Percentiles rank a stretch among this genome's conserved stretches.
These are phyloP conservation scores for Penicillium sp. DNA, from an alignment of 2,329 filamentous ascomycete genomes.

Conservation along the genomic window DNA sequence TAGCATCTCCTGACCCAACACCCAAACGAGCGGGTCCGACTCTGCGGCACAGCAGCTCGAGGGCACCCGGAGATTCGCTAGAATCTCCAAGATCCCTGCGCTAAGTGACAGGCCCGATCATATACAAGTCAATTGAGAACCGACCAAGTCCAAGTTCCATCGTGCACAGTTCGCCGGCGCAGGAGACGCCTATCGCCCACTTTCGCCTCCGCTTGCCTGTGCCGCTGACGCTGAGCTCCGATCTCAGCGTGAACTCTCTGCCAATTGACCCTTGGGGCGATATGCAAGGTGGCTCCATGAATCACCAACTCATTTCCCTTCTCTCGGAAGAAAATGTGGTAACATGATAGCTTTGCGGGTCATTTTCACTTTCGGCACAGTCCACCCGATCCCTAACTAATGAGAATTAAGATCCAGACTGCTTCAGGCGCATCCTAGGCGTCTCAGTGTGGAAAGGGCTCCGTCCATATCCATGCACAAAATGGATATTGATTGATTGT, in stretches of 20 bases:
- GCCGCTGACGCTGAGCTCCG: not conserved
- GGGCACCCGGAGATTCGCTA: slow-evolving; percentile 16
- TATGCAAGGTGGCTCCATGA: slow-evolving; percentile 22
- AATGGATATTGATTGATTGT: too few relatives aligned
- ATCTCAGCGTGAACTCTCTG: not conserved
- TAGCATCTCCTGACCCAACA: slow-evolving; percentile 19
- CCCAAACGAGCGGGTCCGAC: slow-evolving; percentile 18
- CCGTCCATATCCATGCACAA: too few relatives aligned
- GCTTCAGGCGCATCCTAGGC: too few relatives aligned
- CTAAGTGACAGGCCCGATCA: slow-evolving; percentile 13
- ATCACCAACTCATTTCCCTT: slow-evolving; percentile 23
- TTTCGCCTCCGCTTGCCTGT: slow-evolving; percentile 6
- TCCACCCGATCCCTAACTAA: not conserved
- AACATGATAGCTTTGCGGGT: not conserved
- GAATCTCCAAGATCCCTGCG: slow-evolving; percentile 11
- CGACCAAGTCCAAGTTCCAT: not conserved
- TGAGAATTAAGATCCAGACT: too few relatives aligned
- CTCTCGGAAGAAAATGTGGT: not conserved
- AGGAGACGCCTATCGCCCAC: slow-evolving; percentile 2
- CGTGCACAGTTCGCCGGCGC: slow-evolving; percentile 7
- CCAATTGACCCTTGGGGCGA: slow-evolving; percentile 11
- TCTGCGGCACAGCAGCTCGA: slow-evolving; percentile 20
- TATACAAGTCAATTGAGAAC: too few relatives aligned
- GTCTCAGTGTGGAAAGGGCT: not conserved
- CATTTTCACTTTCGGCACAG: not conserved